Conservation (phyloP, 2,329 filamentous ascomycete species). For the Colletotrichum tofieldiae region DNA sequence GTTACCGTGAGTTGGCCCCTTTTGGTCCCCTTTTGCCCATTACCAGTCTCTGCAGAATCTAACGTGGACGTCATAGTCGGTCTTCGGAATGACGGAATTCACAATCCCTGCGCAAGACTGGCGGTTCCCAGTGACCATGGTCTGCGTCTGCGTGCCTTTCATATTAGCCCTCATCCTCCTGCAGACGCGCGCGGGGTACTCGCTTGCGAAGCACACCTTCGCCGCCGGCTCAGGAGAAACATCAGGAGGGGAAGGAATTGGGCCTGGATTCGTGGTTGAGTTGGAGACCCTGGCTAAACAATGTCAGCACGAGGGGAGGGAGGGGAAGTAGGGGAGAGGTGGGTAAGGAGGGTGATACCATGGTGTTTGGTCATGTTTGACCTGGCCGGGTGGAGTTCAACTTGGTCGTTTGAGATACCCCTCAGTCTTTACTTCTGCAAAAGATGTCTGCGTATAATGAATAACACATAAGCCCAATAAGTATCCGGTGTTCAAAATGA, state of each 20-base stretch:
- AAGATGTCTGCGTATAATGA: neutral
- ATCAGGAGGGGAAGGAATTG: neutral
- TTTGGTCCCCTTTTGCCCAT: neutral
- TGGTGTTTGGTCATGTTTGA: constrained; percentile 8
- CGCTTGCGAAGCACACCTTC: constrained; percentile 30
- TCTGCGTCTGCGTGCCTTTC: constrained; percentile 71
- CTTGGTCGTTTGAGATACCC: neutral
- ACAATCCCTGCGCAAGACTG: constrained; percentile 59
- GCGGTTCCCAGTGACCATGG: constrained; percentile 72
- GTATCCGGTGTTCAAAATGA: neutral
- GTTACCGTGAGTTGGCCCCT: constrained; percentile 61
- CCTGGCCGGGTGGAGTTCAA: neutral
- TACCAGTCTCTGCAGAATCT: neutral
- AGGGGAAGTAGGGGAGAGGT: neutral
- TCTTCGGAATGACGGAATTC: constrained; percentile 69
- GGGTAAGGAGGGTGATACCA: neutral
- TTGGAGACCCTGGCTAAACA: constrained; percentile 19
- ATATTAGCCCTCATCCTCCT: constrained; percentile 63
- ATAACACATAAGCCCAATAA: neutral
- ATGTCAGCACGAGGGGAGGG: too few relatives aligned
- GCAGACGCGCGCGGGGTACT: constrained; percentile 56
- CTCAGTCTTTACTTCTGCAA: neutral
- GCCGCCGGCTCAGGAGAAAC: neutral
- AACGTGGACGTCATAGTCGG: constrained; percentile 53
- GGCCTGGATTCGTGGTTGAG: constrained; percentile 6